These are phyloP conservation scores for Apiospora marii DNA, from an alignment of 2,329 filamentous ascomycete genomes.

Conservation along the genomic window DNA sequence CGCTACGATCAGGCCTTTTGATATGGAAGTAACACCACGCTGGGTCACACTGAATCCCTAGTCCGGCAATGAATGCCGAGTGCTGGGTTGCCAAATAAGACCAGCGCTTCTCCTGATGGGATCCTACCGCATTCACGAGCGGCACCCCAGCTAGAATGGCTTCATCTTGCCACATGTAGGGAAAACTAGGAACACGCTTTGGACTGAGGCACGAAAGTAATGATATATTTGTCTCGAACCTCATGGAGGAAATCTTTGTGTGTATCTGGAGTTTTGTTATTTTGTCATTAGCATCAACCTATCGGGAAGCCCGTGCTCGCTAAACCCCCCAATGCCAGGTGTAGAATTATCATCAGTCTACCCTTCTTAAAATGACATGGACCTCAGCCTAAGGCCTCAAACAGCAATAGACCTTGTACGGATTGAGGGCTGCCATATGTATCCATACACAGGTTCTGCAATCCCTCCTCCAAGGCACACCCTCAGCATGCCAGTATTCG, in stretches of 20 bases:
- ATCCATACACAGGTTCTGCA: conserved; percentile 5
- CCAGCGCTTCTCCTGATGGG: not conserved
- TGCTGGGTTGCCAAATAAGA: not conserved
- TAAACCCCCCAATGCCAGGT: not conserved
- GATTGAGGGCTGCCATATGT: not conserved
- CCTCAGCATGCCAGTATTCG: not conserved
- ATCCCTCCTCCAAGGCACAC: not conserved
- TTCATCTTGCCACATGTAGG: not conserved
- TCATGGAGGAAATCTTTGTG: not conserved
- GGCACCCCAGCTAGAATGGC: not conserved
- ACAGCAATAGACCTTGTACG: not conserved
- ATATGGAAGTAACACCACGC: too few relatives aligned
- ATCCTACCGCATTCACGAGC: too few relatives aligned
- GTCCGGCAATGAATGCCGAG: too few relatives aligned
- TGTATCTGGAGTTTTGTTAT: conserved; percentile 17
- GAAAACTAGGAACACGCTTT: not conserved
- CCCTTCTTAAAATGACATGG: not conserved
- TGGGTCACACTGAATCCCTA: too few relatives aligned
- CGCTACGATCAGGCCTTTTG: too few relatives aligned
- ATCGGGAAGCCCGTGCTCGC: conserved; percentile 8
- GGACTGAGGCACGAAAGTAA: not conserved
- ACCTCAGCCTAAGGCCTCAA: not conserved
- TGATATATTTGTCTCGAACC: not conserved
- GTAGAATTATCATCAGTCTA: conserved; percentile 17
- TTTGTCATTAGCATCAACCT: conserved; percentile 20